Evolutionary conservation across 805 yeast species (phyloP).

Genomic region (Yamadazyma phyllophila): DNA sequence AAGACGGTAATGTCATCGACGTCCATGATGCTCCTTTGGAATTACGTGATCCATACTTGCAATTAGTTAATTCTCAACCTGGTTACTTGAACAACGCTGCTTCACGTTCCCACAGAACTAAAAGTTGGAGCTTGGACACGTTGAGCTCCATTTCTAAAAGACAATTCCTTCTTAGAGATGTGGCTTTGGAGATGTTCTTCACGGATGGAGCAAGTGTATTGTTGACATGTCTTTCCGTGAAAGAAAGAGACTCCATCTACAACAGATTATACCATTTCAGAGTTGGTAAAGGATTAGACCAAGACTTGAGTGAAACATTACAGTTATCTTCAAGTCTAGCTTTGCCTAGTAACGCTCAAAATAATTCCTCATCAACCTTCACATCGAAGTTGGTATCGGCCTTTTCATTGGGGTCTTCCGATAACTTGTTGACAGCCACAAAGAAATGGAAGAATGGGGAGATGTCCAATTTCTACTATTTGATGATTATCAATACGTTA

Average conservation of each 20-base stretch:
- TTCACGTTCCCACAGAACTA: slow-evolving; percentile 43
- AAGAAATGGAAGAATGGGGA: slow-evolving; percentile 74
- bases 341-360: slow-evolving; percentile 43
- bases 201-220: slow-evolving; percentile 69
- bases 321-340: slow-evolving; percentile 44
- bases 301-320: slow-evolving; percentile 53
- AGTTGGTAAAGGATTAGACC: slow-evolving; percentile 50
- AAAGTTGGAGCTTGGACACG: slow-evolving; percentile 59
- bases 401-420: slow-evolving; percentile 32
- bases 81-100: slow-evolving; percentile 20
- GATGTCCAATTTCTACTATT: slow-evolving; percentile 77
- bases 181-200: slow-evolving; percentile 76
- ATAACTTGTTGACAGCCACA: slow-evolving; percentile 47
- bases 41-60: slow-evolving; percentile 67
- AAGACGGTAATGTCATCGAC: slow-evolving; percentile 55
- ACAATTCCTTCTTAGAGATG: slow-evolving; percentile 74
- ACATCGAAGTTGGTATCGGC: slow-evolving; percentile 32
- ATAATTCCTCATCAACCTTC: slow-evolving; percentile 27
- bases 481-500: slow-evolving; percentile 75
- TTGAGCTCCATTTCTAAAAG: slow-evolving; percentile 68
- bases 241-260: slow-evolving; percentile 56
- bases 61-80: slow-evolving; percentile 55
- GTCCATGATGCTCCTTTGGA: slow-evolving; percentile 61
- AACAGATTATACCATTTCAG: slow-evolving; percentile 48
- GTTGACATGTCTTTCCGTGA: slow-evolving; percentile 57